phyloP scores from a whole-genome alignment of 2,329 filamentous ascomycete species.

The Microdochium trichocladiopsis region DNA sequence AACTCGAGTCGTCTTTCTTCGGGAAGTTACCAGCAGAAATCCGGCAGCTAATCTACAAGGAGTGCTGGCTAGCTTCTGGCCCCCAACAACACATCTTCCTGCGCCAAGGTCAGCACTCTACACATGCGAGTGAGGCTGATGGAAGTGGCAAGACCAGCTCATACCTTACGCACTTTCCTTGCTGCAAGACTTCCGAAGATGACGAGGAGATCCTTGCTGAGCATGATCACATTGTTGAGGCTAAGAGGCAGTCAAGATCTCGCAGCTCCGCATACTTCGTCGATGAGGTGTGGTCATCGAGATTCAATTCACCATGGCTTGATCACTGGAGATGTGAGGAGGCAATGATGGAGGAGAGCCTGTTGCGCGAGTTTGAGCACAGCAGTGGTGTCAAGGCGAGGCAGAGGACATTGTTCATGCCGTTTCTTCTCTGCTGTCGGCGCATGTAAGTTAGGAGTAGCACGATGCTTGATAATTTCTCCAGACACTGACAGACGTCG shows the following conservation, averaged over 20 bases:
- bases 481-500: not conserved
- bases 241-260: conserved; percentile 4
- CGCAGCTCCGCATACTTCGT: conserved; percentile 3
- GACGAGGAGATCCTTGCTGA: conserved; percentile 9
- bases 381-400: not conserved
- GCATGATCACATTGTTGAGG: conserved; percentile 7
- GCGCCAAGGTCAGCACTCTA: too few species aligned
- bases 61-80: conserved; percentile 12
- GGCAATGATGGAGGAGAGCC: conserved; percentile 12
- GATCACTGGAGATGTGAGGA: conserved; percentile 16
- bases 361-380: conserved; percentile 1
- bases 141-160: not conserved
- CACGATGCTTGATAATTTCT: not conserved
- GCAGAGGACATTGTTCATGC: conserved; percentile 7
- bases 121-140: not conserved
- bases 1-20: conserved; percentile 10
- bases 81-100: conserved; percentile 12
- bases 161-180: conserved; percentile 12
- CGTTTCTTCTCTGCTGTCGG: conserved; percentile 10
- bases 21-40: conserved; percentile 11
- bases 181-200: conserved; percentile 6
- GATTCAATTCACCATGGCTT: conserved; percentile 11
- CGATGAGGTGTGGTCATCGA: conserved; percentile 8
- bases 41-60: conserved; percentile 13
- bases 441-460: conserved; percentile 7